Conservation (phyloP, 768 basidiomycete genomes). For the Lactarius hatsudake region DNA sequence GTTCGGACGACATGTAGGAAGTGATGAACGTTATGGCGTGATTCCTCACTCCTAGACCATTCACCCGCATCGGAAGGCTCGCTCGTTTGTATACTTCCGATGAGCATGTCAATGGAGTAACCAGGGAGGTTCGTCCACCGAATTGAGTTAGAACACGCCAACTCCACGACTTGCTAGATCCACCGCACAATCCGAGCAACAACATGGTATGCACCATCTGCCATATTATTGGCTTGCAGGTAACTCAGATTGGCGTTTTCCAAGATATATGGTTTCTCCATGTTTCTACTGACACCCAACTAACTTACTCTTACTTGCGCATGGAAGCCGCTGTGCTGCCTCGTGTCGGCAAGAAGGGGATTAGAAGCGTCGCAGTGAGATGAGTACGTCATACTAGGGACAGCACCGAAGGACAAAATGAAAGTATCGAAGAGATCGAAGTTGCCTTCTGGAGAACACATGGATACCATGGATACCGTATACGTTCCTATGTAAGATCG, state of each 20-base stretch:
- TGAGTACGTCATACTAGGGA: not conserved
- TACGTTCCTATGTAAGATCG: conserved; percentile 14
- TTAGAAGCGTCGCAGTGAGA: conserved; percentile 8
- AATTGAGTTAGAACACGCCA: not conserved
- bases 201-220: not conserved
- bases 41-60: not conserved
- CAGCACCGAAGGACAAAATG: conserved; percentile 7
- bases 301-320: not conserved
- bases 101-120: not conserved
- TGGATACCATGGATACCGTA: conserved; percentile 3
- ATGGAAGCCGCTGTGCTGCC: conserved; percentile 13
- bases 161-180: not conserved
- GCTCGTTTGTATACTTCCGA: not conserved
- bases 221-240: not conserved
- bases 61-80: not conserved
- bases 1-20: not conserved
- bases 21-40: not conserved
- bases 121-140: not conserved
- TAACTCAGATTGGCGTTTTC: not conserved
- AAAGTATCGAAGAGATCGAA: conserved; percentile 17
- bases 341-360: conserved; percentile 10
- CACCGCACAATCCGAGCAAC: not conserved
- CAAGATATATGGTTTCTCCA: not conserved
- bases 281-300: not conserved
- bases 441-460: conserved; percentile 13